Evolutionary conservation across 441 rosid genomes (phyloP).

Genomic region (Dalechampia spathulata): DNA sequence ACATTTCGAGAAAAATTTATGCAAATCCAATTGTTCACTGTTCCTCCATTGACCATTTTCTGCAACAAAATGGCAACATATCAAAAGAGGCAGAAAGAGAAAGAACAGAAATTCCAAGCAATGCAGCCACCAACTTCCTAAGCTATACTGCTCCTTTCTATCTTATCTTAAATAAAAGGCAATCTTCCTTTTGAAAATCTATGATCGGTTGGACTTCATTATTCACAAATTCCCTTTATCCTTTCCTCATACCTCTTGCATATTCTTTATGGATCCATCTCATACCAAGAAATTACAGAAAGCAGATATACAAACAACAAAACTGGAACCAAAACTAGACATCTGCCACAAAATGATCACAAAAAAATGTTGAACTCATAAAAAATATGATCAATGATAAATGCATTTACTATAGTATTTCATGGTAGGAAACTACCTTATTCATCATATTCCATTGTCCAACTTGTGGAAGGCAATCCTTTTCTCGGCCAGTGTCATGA

Average conservation of each 20-base stretch:
- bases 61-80: conserved; percentile 22
- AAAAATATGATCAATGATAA: not conserved
- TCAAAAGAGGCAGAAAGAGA: not conserved
- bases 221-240: too few relatives aligned
- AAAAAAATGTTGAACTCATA: too few relatives aligned
- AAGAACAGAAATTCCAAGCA: not conserved
- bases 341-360: too few relatives aligned
- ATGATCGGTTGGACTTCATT: too few relatives aligned
- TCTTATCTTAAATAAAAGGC: too few relatives aligned
- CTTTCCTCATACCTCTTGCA: too few relatives aligned
- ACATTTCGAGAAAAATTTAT: conserved; percentile 74
- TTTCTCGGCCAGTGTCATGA: conserved; percentile 88
- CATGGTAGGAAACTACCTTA: conserved; percentile 40
- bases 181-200: too few relatives aligned
- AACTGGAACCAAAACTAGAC: too few relatives aligned
- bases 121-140: not conserved
- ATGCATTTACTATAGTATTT: not conserved
- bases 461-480: conserved; percentile 72
- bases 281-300: too few relatives aligned
- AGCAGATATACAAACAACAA: too few relatives aligned
- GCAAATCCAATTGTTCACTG: conserved; percentile 81
- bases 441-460: conserved; percentile 99
- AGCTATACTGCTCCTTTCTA: not conserved
- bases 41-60: conserved; percentile 99
- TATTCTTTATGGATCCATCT: too few relatives aligned